phyloP scores from a whole-genome alignment of 1,284 basidiomycete genomes.

The Malassezia yamatoensis region DNA sequence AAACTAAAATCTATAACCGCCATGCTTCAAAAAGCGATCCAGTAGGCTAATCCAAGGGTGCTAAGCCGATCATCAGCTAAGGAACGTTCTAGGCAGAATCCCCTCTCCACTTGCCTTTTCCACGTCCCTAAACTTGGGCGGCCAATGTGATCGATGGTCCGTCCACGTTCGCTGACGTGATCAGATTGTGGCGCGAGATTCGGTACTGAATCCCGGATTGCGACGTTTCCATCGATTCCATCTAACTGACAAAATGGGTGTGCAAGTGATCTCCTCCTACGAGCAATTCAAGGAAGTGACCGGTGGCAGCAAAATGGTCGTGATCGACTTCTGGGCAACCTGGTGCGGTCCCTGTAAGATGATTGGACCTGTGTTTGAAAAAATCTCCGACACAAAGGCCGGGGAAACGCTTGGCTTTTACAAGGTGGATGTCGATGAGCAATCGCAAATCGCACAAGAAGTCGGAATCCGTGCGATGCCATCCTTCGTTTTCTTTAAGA shows the following conservation, averaged over 20 bases:
- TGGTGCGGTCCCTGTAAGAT: slow-evolving; percentile 57
- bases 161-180: neutral
- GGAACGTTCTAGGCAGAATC: too few relatives aligned
- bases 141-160: too few relatives aligned
- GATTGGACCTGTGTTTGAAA: slow-evolving; percentile 70
- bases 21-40: too few relatives aligned
- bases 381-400: slow-evolving; percentile 52
- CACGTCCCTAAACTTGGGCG: too few relatives aligned
- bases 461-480: slow-evolving; percentile 71
- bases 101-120: too few relatives aligned
- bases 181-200: neutral
- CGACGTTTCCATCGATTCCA: too few relatives aligned
- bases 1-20: too few relatives aligned
- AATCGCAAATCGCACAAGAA: slow-evolving; percentile 54
- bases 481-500: slow-evolving; percentile 65
- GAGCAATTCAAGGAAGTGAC: slow-evolving; percentile 55
- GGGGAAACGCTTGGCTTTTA: slow-evolving; percentile 57
- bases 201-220: too few relatives aligned
- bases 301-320: slow-evolving; percentile 19
- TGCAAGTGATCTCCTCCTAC: slow-evolving; percentile 54
- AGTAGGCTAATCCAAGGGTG: too few relatives aligned
- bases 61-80: too few relatives aligned
- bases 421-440: slow-evolving; percentile 57
- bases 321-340: slow-evolving; percentile 47
- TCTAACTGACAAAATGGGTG: slow-evolving; percentile 32